These are phyloP conservation scores for Phytopythium ostracodes DNA, from an alignment of 352 stramenopile species.

Conservation along the genomic window DNA sequence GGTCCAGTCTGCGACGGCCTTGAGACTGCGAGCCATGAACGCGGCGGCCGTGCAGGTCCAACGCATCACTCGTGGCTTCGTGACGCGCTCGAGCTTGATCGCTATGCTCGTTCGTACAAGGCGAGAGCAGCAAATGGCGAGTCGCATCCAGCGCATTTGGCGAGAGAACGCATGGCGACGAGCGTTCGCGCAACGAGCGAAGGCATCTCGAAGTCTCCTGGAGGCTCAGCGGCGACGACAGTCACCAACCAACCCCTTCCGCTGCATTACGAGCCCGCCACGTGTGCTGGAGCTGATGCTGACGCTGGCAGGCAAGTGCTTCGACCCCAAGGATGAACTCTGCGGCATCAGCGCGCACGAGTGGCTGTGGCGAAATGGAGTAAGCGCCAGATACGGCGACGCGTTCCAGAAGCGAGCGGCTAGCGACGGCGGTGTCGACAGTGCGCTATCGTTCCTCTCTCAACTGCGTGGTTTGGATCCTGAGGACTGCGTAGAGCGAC, in stretches of 20 bases:
- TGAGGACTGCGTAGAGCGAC: conserved; percentile 21
- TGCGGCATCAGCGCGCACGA: conserved; percentile 37
- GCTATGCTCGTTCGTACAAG: conserved; percentile 30
- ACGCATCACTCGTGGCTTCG: conserved; percentile 37
- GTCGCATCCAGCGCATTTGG: conserved; percentile 59
- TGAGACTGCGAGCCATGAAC: conserved; percentile 31
- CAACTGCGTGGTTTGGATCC: conserved; percentile 19
- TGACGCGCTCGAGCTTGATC: conserved; percentile 30
- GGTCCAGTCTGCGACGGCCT: conserved; percentile 16
- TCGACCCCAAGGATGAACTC: conserved; percentile 59
- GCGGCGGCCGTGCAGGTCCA: conserved; percentile 54
- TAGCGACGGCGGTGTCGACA: neutral
- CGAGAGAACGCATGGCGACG: conserved; percentile 46
- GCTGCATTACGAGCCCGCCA: neutral
- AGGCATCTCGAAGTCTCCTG: conserved; percentile 38
- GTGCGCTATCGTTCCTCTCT: conserved; percentile 6
- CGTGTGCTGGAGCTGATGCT: neutral
- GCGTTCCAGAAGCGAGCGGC: conserved; percentile 35
- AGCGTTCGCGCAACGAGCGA: conserved; percentile 3
- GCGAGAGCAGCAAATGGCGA: conserved; percentile 46
- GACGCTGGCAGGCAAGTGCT: conserved; percentile 14
- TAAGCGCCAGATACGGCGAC: conserved; percentile 42
- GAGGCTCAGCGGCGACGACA: conserved; percentile 44
- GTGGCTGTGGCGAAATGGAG: conserved; percentile 59
- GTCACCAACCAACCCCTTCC: conserved; percentile 43